These are phyloP conservation scores for Apophysomyces ossiformis DNA, from an alignment of 371 early-diverging fungal species.

Conservation along the genomic window DNA sequence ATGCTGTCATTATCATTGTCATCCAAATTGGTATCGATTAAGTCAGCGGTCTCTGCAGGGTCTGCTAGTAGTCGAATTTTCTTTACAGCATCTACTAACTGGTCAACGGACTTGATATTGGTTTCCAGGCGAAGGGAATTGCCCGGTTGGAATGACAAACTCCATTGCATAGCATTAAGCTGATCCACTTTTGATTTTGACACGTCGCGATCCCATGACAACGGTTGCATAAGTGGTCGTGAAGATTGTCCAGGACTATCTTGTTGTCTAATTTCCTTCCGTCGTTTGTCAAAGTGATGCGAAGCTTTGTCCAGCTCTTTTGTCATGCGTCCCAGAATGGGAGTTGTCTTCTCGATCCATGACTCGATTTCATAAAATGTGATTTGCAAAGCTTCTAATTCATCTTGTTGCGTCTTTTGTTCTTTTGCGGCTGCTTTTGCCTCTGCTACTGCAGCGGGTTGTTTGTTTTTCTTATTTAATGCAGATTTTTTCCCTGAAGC, in stretches of 20 bases:
- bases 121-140: slow-evolving; percentile 50
- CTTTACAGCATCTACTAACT: slow-evolving; percentile 53
- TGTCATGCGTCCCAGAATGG: slow-evolving; percentile 49
- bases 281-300: slow-evolving; percentile 39
- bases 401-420: slow-evolving; percentile 43
- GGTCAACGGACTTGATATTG: slow-evolving; percentile 54
- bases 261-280: slow-evolving; percentile 17
- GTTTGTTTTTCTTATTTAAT: slow-evolving; percentile 11
- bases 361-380: slow-evolving; percentile 58
- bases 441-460: slow-evolving; percentile 16
- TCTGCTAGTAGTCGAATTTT: slow-evolving; percentile 41
- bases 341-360: slow-evolving; percentile 56
- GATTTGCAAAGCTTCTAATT: slow-evolving; percentile 53
- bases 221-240: neutral
- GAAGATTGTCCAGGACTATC: neutral
- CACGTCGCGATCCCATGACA: neutral
- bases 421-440: slow-evolving; percentile 39
- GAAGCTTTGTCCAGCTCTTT: slow-evolving; percentile 56
- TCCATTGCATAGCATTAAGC: slow-evolving; percentile 45
- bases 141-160: slow-evolving; percentile 44
- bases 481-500: slow-evolving; percentile 14
- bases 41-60: slow-evolving; percentile 7
- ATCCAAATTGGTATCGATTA: neutral
- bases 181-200: slow-evolving; percentile 6
- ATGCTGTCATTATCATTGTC: slow-evolving; percentile 3